phyloP scores from a whole-genome alignment of 2,329 filamentous ascomycete species.

The Coniella vitis region DNA sequence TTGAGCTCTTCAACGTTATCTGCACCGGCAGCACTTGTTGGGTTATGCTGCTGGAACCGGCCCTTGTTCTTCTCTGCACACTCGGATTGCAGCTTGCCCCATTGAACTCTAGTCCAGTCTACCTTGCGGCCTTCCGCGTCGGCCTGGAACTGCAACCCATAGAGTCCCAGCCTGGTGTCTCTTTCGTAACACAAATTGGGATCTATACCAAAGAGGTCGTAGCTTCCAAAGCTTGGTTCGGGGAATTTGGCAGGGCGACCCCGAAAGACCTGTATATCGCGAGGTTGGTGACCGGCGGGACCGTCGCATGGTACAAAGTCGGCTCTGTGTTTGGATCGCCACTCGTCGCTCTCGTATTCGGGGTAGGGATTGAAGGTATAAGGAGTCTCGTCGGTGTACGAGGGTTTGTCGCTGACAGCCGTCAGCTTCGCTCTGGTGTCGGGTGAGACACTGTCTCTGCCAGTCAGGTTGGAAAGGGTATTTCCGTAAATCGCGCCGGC shows the following conservation, averaged over 20 bases:
- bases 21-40: constrained; percentile 22
- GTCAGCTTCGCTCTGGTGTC: constrained; percentile 26
- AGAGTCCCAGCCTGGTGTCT: constrained; percentile 61
- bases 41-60: constrained; percentile 44
- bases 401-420: constrained; percentile 17
- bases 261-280: constrained; percentile 60
- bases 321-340: constrained; percentile 50
- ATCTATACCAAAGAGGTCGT: constrained; percentile 53
- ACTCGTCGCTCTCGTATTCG: constrained; percentile 56
- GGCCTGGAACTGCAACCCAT: constrained; percentile 47
- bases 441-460: constrained; percentile 27
- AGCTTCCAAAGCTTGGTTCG: constrained; percentile 55
- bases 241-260: constrained; percentile 54
- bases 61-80: constrained; percentile 61
- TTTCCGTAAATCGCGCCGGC: constrained; percentile 51
- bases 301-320: constrained; percentile 59
- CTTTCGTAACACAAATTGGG: constrained; percentile 60
- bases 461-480: constrained; percentile 41
- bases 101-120: constrained; percentile 60
- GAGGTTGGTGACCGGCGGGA: constrained; percentile 49
- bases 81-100: constrained; percentile 62
- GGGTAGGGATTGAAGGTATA: constrained; percentile 66
- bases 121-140: constrained; percentile 39
- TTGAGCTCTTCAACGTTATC: constrained; percentile 9
- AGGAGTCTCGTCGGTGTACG: constrained; percentile 38